phyloP scores from a whole-genome alignment of 305 asterid genomes.

The Solanum hybrid region DNA sequence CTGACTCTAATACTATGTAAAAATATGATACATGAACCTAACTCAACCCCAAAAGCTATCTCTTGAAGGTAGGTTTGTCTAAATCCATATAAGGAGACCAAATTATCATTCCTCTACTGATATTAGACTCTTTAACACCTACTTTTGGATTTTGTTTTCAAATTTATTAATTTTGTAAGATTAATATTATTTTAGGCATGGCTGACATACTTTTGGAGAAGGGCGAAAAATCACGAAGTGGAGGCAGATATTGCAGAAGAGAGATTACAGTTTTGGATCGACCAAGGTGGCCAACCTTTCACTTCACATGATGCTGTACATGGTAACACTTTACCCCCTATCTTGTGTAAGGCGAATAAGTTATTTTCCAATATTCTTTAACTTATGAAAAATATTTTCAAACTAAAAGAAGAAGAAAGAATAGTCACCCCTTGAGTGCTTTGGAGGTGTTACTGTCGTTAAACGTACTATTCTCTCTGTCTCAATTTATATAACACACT shows the following conservation, averaged over 20 bases:
- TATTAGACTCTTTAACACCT: background rate
- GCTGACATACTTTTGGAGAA: slow-evolving; percentile 69
- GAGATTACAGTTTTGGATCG: slow-evolving; percentile 56
- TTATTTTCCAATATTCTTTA: background rate
- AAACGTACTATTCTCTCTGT: background rate
- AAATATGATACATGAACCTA: background rate
- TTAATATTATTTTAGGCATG: slow-evolving; percentile 37
- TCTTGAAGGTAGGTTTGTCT: too few species aligned
- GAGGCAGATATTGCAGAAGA: slow-evolving; percentile 76
- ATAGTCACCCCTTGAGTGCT: background rate
- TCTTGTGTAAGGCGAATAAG: background rate
- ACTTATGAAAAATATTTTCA: background rate
- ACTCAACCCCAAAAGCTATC: background rate
- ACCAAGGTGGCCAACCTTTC: slow-evolving; percentile 34
- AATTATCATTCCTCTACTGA: background rate
- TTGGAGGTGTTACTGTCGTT: background rate
- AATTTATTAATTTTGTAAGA: background rate
- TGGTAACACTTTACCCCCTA: slow-evolving; percentile 22
- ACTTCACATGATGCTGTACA: slow-evolving; percentile 75
- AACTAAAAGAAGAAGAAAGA: background rate
- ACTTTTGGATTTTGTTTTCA: background rate
- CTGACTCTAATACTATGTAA: background rate
- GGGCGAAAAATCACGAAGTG: slow-evolving; percentile 51
- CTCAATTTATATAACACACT: background rate
- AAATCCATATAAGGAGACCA: background rate